Evolutionary conservation across 2,329 filamentous ascomycete genomes (phyloP).

Genomic region (Rutstroemia sydowiana): DNA sequence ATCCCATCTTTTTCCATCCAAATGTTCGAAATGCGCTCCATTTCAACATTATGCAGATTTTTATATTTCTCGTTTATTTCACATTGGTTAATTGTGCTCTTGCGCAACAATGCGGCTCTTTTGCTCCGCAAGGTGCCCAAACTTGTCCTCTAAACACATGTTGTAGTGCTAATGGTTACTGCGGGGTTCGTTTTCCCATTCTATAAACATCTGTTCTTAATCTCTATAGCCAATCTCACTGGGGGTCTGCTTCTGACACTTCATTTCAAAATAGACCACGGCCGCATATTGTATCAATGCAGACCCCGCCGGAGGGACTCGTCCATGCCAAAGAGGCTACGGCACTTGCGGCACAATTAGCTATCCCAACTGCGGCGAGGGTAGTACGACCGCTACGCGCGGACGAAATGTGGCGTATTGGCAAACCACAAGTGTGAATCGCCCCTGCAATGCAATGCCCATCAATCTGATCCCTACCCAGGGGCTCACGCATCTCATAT

Average conservation of each 20-base stretch:
- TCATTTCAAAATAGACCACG: not conserved
- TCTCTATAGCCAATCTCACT: not conserved
- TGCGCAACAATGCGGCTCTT: conserved; percentile 4
- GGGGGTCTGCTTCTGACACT: not conserved
- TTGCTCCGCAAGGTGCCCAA: conserved; percentile 1
- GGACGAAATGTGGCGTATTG: conserved; percentile 3
- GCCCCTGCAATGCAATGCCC: conserved; percentile 28
- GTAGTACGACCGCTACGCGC: not conserved
- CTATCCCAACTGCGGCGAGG: not conserved
- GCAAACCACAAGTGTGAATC: not conserved
- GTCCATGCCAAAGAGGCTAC: not conserved
- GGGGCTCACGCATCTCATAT: conserved; percentile 31
- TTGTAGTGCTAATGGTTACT: conserved; percentile 7
- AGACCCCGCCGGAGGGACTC: not conserved
- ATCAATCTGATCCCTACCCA: conserved; percentile 30
- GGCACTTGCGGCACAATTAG: not conserved
- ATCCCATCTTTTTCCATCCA: not conserved
- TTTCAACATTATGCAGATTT: not conserved
- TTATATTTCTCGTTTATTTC: not conserved
- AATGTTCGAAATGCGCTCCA: not conserved
- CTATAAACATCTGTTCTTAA: not conserved
- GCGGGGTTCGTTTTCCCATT: not conserved
- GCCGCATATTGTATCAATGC: conserved; percentile 8
- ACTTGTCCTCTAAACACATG: conserved; percentile 7
- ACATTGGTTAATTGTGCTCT: not conserved